Percentiles rank a stretch among this genome's conserved stretches.
Evolutionary conservation across 2,329 filamentous ascomycete genomes (phyloP).

Genomic region (Sordariomycetes sp.): DNA sequence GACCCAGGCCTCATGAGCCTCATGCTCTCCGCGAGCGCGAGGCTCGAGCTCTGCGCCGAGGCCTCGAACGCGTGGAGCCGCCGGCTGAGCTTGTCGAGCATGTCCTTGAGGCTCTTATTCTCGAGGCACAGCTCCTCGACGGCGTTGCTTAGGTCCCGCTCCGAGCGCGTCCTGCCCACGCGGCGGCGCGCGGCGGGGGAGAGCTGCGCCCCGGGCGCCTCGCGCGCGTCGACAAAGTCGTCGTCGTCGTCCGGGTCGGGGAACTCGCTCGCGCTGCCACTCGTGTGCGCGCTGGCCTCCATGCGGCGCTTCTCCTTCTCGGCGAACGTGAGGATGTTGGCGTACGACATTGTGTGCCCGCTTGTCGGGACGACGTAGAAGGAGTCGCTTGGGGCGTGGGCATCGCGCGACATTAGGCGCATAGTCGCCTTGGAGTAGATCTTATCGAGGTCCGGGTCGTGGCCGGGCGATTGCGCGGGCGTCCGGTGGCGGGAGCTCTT

Average conservation of each 20-base stretch:
- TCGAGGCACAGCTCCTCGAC: constrained; percentile 82
- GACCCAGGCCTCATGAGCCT: constrained; percentile 46
- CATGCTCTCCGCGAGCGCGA: constrained; percentile 76
- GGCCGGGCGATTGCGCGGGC: not conserved
- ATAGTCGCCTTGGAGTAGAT: constrained; percentile 80
- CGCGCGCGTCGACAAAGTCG: constrained; percentile 80
- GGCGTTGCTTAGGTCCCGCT: constrained; percentile 45
- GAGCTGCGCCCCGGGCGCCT: constrained; percentile 38
- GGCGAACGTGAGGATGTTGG: constrained; percentile 66
- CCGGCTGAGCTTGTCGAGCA: constrained; percentile 75
- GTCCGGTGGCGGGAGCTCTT: constrained; percentile 20
- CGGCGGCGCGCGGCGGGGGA: constrained; percentile 26
- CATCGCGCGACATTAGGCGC: constrained; percentile 60
- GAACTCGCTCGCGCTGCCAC: constrained; percentile 30
- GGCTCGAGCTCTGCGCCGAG: constrained; percentile 74
- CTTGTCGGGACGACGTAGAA: constrained; percentile 94
- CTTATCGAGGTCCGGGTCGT: constrained; percentile 65
- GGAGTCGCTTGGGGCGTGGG: constrained; percentile 53
- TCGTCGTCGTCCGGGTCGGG: constrained; percentile 53
- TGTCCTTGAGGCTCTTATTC: constrained; percentile 72
- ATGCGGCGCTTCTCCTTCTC: constrained; percentile 52
- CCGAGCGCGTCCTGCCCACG: constrained; percentile 23
- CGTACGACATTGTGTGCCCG: constrained; percentile 85
- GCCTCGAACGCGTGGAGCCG: constrained; percentile 89
- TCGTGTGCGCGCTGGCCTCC: constrained; percentile 31